Conservation (phyloP, 2,329 filamentous ascomycete species). For the Leptographium wingfieldii region DNA sequence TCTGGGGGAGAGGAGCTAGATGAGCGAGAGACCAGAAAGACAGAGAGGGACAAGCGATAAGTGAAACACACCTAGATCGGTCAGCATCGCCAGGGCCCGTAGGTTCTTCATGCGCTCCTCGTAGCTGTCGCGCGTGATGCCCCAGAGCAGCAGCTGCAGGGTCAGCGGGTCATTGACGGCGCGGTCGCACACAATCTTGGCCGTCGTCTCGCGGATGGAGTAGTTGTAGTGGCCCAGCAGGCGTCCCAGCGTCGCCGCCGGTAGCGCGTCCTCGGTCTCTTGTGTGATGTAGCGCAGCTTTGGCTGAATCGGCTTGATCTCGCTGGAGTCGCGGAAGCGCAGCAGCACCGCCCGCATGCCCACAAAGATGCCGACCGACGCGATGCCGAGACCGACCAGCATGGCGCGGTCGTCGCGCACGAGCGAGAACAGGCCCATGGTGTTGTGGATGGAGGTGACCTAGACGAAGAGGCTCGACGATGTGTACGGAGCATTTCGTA, state of each 20-base stretch:
- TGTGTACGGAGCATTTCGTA: no score
- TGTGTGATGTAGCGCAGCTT: conserved; percentile 64
- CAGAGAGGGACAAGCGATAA: conserved; percentile 14
- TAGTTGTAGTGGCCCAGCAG: conserved; percentile 60
- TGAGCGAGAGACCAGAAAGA: not conserved
- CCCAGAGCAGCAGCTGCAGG: conserved; percentile 39
- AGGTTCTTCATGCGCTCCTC: conserved; percentile 45
- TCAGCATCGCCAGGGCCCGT: conserved; percentile 42
- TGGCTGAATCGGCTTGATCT: conserved; percentile 50
- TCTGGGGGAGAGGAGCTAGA: conserved; percentile 16
- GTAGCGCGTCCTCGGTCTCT: conserved; percentile 60
- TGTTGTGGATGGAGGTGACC: conserved; percentile 3
- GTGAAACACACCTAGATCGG: conserved; percentile 28
- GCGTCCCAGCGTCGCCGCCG: conserved; percentile 51
- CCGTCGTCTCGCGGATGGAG: conserved; percentile 56
- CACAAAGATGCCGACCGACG: conserved; percentile 44
- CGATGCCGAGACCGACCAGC: conserved; percentile 38
- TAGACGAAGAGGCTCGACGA: no score
- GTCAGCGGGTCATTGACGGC: conserved; percentile 45
- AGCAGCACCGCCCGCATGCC: conserved; percentile 46
- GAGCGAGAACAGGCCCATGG: conserved; percentile 29
- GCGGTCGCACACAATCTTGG: conserved; percentile 43
- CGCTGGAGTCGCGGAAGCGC: conserved; percentile 49
- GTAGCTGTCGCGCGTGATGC: conserved; percentile 46
- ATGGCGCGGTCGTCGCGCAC: conserved; percentile 40